Evolutionary conservation across 2,329 filamentous ascomycete genomes (phyloP).

Genomic region (Verticillium albo-atrum): DNA sequence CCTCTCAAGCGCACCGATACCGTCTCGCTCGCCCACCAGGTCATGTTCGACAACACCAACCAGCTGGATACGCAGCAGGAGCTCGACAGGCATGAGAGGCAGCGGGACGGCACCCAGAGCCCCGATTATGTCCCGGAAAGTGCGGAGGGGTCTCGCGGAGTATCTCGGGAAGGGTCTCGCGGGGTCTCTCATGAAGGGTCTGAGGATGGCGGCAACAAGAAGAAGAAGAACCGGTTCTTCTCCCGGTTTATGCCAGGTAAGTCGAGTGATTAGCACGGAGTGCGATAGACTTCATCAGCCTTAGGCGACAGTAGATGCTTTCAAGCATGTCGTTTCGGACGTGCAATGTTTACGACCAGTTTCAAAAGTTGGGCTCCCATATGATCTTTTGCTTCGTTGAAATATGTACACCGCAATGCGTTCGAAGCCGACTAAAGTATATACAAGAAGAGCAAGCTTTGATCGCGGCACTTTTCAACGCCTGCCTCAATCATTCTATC

Average conservation of each 20-base stretch:
- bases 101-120: conserved; percentile 5
- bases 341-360: neutral
- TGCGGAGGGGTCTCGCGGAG: neutral
- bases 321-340: neutral
- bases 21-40: conserved; percentile 43
- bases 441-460: neutral
- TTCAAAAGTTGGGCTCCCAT: neutral
- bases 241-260: neutral
- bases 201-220: neutral
- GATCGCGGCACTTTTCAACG: neutral
- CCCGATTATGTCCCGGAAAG: neutral
- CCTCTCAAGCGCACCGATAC: conserved; percentile 26
- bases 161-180: neutral
- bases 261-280: neutral
- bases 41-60: conserved; percentile 51
- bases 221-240: neutral
- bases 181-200: neutral
- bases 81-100: conserved; percentile 13
- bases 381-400: neutral
- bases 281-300: neutral
- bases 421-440: neutral
- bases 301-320: neutral
- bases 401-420: neutral
- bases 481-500: neutral
- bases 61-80: conserved; percentile 40